phyloP scores from a whole-genome alignment of 306 rosid species.

The Gillenia trifoliata region DNA sequence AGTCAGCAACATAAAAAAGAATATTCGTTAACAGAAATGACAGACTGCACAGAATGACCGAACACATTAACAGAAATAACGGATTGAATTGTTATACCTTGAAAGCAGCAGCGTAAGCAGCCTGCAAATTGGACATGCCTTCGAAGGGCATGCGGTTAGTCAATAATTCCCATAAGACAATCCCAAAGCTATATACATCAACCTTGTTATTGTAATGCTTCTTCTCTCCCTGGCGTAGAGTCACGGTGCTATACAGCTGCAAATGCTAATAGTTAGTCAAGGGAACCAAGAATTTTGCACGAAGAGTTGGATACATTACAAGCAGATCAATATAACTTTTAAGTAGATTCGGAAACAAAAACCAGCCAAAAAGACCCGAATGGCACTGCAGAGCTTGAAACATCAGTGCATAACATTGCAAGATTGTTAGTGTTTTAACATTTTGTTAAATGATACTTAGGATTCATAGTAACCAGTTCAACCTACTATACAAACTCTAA shows the following conservation, averaged over 20 bases:
- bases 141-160: constrained; percentile 99
- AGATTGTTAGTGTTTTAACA: not conserved
- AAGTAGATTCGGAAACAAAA: not conserved
- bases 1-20: not conserved
- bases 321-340: not conserved
- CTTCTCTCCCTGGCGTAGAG: constrained; percentile 95
- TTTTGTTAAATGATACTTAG: not conserved
- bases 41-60: not conserved
- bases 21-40: not conserved
- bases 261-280: constrained; percentile 7
- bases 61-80: constrained; percentile 8
- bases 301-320: not conserved
- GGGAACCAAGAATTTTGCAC: not conserved
- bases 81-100: constrained; percentile 49
- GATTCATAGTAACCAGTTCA: not conserved
- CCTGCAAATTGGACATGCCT: constrained; percentile 99
- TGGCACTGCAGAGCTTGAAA: not conserved
- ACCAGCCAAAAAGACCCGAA: not conserved
- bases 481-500: not conserved
- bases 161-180: constrained; percentile 92
- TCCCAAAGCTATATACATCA: constrained; percentile 97
- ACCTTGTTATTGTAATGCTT: constrained; percentile 97
- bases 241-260: constrained; percentile 96
- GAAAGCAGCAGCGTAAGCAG: constrained; percentile 98
- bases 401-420: not conserved